Conservation (phyloP, 2,329 filamentous ascomycete species). For the Nemania bipapillata region DNA sequence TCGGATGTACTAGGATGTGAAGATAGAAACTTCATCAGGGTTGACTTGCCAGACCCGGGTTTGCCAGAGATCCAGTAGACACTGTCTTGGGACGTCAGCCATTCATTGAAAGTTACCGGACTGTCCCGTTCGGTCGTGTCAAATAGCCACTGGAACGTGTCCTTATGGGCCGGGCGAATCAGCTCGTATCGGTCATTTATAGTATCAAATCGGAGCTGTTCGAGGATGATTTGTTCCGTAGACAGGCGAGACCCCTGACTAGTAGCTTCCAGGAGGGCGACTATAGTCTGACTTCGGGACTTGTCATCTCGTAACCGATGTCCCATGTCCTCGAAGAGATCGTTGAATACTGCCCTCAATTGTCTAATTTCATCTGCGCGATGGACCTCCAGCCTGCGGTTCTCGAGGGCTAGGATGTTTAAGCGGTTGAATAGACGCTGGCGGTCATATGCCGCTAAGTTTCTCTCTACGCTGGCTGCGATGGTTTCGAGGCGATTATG, state of each 20-base stretch:
- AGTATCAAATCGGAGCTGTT: background rate
- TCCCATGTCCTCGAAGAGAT: background rate
- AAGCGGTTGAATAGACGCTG: background rate
- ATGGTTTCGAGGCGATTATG: background rate
- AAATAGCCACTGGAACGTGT: background rate
- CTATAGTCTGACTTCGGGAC: background rate
- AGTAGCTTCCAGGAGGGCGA: background rate
- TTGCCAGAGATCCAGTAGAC: constrained; percentile 39
- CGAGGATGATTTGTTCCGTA: background rate
- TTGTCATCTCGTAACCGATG: background rate
- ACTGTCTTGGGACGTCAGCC: background rate
- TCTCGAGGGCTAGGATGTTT: background rate
- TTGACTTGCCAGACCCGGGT: constrained; percentile 40
- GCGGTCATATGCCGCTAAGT: background rate
- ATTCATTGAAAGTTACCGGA: background rate
- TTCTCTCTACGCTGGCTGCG: background rate
- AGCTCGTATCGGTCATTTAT: background rate
- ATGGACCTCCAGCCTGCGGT: background rate
- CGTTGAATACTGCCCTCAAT: background rate
- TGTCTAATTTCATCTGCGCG: background rate
- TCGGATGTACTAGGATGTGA: constrained; percentile 32
- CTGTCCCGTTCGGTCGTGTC: background rate
- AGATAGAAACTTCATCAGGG: constrained; percentile 35
- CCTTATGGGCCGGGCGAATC: background rate
- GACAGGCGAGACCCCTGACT: background rate